Evolutionary conservation across 345 rosid genomes (phyloP), one percentile per base, ranked within the genome.

Genomic region (Cardamine chenopodiifolia): DNA sequence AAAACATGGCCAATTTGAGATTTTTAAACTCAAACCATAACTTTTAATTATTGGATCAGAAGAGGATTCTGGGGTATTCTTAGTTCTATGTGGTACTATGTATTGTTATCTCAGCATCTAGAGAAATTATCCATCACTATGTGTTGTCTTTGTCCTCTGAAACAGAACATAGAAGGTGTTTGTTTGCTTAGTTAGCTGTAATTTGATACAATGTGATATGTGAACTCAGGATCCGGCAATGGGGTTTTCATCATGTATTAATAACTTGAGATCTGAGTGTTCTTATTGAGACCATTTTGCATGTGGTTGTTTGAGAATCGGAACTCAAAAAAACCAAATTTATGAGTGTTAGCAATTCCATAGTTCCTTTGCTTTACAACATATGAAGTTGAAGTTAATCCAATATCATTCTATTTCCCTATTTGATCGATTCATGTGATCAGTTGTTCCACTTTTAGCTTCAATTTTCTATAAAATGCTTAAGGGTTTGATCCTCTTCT

Each of bases 111-210:
- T 32, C 6, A 56, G 15, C 39, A 11, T 42, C 57, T 55, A 3
- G 29, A 53, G 39, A n/a, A 20, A 70, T 31, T 31, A 20, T 3
- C 7, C 9, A 49, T 71, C 49, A 11, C 40, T 18, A 12, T 18
- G 44, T 52, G 42, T 71, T 26, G 1, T 64, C 22, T 28, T 8
- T 50, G 15, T 26, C 22, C 60, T 49, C 0, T 39, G 26, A 40
- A 40, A 52, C 62, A 62, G 4, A 15, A 62, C 28, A 12, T 10
- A 7, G 5, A 65, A 54, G 2, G 29, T 65, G n/a, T 31, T 55
- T 65, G 57, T 64, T 64, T 55, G 65, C 28, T 1, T 64, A 64
- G 60, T 25, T 47, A 65, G 52, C 8, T 31, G 50, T 65, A 32
- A 37, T 48, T 64, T 17, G 18, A 47, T 57, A 32, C 26, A 45